Evolutionary conservation across 805 yeast species (phyloP).

Genomic region (Ogataea trehaloabstinens): DNA sequence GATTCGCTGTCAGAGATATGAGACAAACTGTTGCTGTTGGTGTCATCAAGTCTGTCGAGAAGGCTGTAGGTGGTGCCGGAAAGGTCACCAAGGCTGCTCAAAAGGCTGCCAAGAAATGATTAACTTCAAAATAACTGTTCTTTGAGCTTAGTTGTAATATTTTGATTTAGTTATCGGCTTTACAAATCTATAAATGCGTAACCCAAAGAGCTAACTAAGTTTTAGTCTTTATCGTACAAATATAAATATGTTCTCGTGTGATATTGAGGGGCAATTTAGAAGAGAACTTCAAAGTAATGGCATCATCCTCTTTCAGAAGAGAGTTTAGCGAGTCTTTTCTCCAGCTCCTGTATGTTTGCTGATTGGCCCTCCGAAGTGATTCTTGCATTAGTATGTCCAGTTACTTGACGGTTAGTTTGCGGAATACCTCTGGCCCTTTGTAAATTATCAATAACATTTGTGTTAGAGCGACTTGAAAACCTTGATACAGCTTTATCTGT

Average conservation of each 20-base stretch:
- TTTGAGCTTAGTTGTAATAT: neutral
- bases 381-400: neutral
- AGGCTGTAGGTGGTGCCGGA: constrained; percentile 77
- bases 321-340: constrained; percentile 12
- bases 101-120: constrained; percentile 75
- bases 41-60: no score
- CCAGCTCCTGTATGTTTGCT: constrained; percentile 11
- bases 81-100: constrained; percentile 96
- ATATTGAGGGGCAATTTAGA: no score
- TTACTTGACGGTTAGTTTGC: neutral
- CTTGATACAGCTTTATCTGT: constrained; percentile 1
- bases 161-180: neutral
- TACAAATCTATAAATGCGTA: neutral
- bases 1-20: no score
- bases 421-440: constrained; percentile 24
- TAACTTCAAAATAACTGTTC: neutral
- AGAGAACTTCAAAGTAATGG: no score
- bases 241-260: no score
- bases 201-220: no score
- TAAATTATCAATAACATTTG: constrained; percentile 15
- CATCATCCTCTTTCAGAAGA: no score
- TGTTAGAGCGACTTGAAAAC: constrained; percentile 12
- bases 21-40: no score
- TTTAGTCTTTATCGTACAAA: no score
- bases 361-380: constrained; percentile 4